Percentiles rank a stretch among this genome's conserved stretches.
phyloP scores from a whole-genome alignment of 129 eudicot genomes.

The Centaurea solstitialis region DNA sequence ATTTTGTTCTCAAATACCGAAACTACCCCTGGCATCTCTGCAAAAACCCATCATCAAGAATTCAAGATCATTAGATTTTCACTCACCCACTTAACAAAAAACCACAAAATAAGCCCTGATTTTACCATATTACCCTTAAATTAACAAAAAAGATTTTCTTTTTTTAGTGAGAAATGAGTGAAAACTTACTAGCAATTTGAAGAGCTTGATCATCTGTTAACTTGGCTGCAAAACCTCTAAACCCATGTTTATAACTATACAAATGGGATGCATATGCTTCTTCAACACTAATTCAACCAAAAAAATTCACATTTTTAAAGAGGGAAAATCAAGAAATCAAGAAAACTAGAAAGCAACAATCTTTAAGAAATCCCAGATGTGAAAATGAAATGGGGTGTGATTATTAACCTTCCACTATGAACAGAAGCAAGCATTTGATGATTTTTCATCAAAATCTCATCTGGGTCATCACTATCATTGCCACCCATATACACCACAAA shows the following conservation, averaged over 20 bases:
- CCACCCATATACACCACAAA: slow-evolving; percentile 89
- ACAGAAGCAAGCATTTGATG: slow-evolving; percentile 66
- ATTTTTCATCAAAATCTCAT: slow-evolving; percentile 64
- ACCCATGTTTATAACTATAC: slow-evolving; percentile 82
- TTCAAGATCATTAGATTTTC: not conserved
- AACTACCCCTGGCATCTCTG: slow-evolving; percentile 91
- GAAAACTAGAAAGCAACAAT: not conserved
- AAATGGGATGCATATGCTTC: slow-evolving; percentile 72
- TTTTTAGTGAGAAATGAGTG: not conserved
- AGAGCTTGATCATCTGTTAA: slow-evolving; percentile 79
- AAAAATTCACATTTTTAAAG: not conserved
- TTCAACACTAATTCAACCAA: slow-evolving; percentile 50
- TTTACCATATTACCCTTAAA: not conserved
- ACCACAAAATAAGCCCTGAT: not conserved
- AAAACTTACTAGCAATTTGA: slow-evolving; percentile 55
- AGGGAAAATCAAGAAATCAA: not conserved
- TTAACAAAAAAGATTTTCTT: not conserved
- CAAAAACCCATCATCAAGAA: not conserved
- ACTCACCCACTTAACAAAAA: not conserved
- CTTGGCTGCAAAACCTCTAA: slow-evolving; percentile 89
- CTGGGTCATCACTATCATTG: slow-evolving; percentile 51
- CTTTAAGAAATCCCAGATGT: not conserved
- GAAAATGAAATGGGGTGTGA: not conserved
- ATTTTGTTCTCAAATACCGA: slow-evolving; percentile 72
- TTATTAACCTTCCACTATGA: slow-evolving; percentile 66